Percentiles rank a stretch among this genome's conserved stretches.
These are phyloP conservation scores for Solanum acaule DNA, from an alignment of 257 asterid genomes.

Conservation along the genomic window DNA sequence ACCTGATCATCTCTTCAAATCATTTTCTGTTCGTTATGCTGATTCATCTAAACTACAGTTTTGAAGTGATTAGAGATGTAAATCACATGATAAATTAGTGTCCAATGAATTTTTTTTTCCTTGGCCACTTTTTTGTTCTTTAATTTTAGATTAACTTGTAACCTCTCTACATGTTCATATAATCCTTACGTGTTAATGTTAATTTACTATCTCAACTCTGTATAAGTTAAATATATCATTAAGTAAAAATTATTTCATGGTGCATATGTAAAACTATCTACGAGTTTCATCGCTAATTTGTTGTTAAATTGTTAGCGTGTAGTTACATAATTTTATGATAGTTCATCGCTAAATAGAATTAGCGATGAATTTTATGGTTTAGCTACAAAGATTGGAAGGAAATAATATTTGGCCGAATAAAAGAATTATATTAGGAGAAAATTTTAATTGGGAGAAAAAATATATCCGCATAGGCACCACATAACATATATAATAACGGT, in stretches of 20 bases:
- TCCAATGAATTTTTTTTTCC: not conserved
- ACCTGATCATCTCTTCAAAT: constrained; percentile 5
- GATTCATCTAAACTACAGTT: not conserved
- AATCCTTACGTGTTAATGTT: not conserved
- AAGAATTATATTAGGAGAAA: not conserved
- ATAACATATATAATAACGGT: not conserved
- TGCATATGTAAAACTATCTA: not conserved
- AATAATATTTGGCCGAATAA: too few relatives aligned
- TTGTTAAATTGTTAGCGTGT: not conserved
- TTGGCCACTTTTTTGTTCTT: not conserved
- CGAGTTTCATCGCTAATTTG: not conserved
- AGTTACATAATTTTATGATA: not conserved
- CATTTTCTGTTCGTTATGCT: constrained; percentile 15
- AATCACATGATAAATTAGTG: not conserved
- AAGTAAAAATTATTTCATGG: not conserved
- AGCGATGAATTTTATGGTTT: not conserved
- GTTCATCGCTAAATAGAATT: not conserved
- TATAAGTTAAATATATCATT: too few relatives aligned
- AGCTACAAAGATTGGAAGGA: not conserved
- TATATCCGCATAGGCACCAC: not conserved
- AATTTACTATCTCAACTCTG: not conserved
- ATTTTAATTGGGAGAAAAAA: too few relatives aligned
- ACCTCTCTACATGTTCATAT: not conserved
- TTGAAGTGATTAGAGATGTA: not conserved
- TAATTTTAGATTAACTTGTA: not conserved